phyloP scores from a whole-genome alignment of 2,329 filamentous ascomycete genomes.

The Didymella arachidicola region DNA sequence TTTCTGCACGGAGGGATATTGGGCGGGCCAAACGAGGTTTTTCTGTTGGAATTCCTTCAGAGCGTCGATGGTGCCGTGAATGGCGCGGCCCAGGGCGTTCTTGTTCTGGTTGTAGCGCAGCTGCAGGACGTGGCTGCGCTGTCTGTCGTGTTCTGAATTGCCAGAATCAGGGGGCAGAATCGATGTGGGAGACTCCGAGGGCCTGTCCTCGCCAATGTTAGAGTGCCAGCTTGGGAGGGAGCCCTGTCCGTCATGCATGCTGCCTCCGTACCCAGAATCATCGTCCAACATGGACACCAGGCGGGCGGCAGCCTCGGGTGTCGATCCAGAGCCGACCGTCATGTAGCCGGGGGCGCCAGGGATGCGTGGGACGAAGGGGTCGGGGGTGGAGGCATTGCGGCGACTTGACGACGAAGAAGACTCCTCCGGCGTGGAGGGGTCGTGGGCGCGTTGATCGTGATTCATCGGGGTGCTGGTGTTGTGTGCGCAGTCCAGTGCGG shows the following conservation, averaged over 20 bases:
- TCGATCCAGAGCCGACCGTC: conserved; percentile 84
- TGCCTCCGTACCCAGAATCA: conserved; percentile 93
- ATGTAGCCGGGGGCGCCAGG: conserved; percentile 71
- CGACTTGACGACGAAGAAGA: conserved; percentile 34
- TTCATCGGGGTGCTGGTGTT: conserved; percentile 37
- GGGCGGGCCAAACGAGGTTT: conserved; percentile 91
- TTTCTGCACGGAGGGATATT: conserved; percentile 83
- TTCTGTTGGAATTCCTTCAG: conserved; percentile 84
- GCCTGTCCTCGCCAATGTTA: conserved; percentile 64
- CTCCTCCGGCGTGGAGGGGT: conserved; percentile 33
- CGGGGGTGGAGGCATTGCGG: conserved; percentile 36
- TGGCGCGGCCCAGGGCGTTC: conserved; percentile 83
- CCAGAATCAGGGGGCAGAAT: conserved; percentile 58
- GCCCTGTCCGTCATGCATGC: conserved; percentile 70
- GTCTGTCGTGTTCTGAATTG: conserved; percentile 68
- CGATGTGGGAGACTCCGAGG: conserved; percentile 64
- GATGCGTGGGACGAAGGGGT: conserved; percentile 35
- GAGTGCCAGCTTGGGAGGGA: conserved; percentile 62
- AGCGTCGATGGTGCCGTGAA: conserved; percentile 84
- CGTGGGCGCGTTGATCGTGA: conserved; percentile 35
- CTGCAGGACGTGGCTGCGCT: conserved; percentile 84
- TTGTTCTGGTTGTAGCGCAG: conserved; percentile 95
- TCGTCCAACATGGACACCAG: conserved; percentile 82
- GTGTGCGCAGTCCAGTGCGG: conserved; percentile 26
- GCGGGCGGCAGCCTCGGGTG: conserved; percentile 80